phyloP scores from a whole-genome alignment of 2,329 filamentous ascomycete species.

The Colletotrichum incanum region DNA sequence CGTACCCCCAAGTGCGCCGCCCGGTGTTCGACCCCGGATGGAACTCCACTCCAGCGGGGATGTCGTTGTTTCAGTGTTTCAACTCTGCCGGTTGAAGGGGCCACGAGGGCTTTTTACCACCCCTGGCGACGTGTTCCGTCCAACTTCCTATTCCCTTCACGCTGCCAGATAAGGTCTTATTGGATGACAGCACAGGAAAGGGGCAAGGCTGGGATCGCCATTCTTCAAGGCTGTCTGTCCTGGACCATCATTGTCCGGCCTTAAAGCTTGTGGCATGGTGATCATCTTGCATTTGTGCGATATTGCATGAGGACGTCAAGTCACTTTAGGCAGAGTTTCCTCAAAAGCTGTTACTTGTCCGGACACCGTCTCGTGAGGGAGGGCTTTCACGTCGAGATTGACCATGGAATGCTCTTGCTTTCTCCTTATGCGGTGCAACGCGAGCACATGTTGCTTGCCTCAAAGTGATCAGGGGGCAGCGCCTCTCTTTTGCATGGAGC shows the following conservation, averaged over 20 bases:
- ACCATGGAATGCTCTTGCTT: not conserved
- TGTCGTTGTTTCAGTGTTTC: constrained; percentile 44
- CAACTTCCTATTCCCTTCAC: constrained; percentile 2
- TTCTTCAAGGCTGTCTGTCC: not conserved
- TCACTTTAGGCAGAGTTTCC: not conserved
- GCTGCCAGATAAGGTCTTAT: constrained; percentile 1
- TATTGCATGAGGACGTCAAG: constrained; percentile 17
- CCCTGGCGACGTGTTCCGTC: constrained; percentile 24
- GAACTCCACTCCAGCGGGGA: constrained; percentile 32
- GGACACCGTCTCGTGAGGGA: not conserved
- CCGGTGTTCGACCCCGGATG: constrained; percentile 40
- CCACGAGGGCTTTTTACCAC: constrained; percentile 17
- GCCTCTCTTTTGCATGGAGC: not conserved
- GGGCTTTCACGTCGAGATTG: not conserved
- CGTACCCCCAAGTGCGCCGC: constrained; percentile 17
- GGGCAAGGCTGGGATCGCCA: constrained; percentile 4
- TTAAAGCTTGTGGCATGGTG: constrained; percentile 2
- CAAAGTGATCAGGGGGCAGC: not conserved
- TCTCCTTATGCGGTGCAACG: constrained; percentile 10
- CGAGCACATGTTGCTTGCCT: constrained; percentile 16
- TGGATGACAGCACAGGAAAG: constrained; percentile 7
- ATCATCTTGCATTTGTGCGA: constrained; percentile 6
- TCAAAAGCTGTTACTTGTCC: not conserved
- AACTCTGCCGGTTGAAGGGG: constrained; percentile 35
- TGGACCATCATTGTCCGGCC: not conserved